Evolutionary conservation across 2,329 filamentous ascomycete species (phyloP).

Genomic region (Colletotrichum salicis): DNA sequence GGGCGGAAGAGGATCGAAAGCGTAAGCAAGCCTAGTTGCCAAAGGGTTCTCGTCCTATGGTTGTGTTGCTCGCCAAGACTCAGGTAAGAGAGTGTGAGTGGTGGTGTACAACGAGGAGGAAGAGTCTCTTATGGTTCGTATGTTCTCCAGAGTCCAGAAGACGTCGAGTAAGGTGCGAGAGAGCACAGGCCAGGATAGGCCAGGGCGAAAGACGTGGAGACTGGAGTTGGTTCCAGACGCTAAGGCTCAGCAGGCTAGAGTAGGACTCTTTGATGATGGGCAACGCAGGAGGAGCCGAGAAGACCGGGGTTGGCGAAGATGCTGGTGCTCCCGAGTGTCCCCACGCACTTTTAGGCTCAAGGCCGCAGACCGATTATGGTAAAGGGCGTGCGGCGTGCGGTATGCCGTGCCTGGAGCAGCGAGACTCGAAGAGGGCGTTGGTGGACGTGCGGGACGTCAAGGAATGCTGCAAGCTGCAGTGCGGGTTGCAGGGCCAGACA

Average conservation of each 20-base stretch:
- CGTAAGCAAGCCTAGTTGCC: neutral
- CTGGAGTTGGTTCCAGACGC: slow-evolving; percentile 11
- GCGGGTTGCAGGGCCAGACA: slow-evolving; percentile 6
- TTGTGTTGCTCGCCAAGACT: neutral
- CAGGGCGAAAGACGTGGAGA: slow-evolving; percentile 1
- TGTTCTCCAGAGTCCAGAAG: neutral
- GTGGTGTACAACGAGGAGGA: neutral
- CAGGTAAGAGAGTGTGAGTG: neutral
- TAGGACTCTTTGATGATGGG: neutral
- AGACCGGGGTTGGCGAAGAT: slow-evolving; percentile 3
- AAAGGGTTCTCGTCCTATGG: neutral
- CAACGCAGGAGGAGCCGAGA: slow-evolving; percentile 21
- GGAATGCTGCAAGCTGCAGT: slow-evolving; percentile 10
- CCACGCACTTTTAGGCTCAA: neutral
- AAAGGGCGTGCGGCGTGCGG: too few relatives aligned
- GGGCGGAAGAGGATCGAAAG: neutral
- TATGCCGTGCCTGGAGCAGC: neutral
- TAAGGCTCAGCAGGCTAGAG: neutral
- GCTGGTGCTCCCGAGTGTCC: neutral
- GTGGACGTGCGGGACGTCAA: neutral
- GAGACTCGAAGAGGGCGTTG: neutral
- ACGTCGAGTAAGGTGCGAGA: slow-evolving; percentile 6
- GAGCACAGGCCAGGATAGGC: slow-evolving; percentile 5
- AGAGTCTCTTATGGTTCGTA: neutral
- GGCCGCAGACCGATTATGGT: too few relatives aligned